Evolutionary conservation across 2,329 filamentous ascomycete genomes (phyloP), one percentile per base, ranked within the genome.

Genomic region (Arthrobotrys sinensis): DNA sequence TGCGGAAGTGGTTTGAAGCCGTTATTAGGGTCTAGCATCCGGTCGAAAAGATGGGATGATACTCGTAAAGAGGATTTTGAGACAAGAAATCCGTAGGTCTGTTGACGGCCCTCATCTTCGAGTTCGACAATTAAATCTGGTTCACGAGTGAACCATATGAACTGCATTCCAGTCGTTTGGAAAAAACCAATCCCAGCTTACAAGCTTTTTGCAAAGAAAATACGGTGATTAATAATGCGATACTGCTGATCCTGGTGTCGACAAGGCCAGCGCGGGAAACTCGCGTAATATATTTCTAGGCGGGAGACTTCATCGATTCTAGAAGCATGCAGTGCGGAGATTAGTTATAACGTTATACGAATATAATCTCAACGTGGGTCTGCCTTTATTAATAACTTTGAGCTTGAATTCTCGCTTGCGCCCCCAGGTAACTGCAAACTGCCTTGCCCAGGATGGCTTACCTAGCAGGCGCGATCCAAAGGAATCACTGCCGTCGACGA

Each of bases 121-220:
- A 77, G 34, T 19, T 67, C 60, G 43, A 77, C 36, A 10, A 77
- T 62, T 32, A 77, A 48, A 32, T 77, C 66, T 14, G 73, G 73
- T 45, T 66, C 67, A 36, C 73, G 34, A 0, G 66, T 71, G 43
- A 77, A 77, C 73, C 73, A 77, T 34, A 77, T 62, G 45, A 66
- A 77, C 2, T 70, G 72, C 72, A 76, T 76, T 21, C 50, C 12
- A 65, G 19, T 28, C 40, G 19, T 5, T 2, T 19, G 40, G 40
- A 8, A 45, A 16, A 45, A 10, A 45, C 40, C 6, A 16, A 45
- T 45, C n/a, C 5, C 40, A 16, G 14, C n/a, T 45, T 6, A 28
- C 24, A 28, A 4, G 24, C 24, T 28, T 28, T 14, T 16, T 16
- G 40, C 2, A 14, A 45, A 8, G 40, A 16, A n/a, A 45, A n/a